These are phyloP conservation scores for Fraxinus americana DNA, from an alignment of 257 asterid genomes.

Conservation along the genomic window DNA sequence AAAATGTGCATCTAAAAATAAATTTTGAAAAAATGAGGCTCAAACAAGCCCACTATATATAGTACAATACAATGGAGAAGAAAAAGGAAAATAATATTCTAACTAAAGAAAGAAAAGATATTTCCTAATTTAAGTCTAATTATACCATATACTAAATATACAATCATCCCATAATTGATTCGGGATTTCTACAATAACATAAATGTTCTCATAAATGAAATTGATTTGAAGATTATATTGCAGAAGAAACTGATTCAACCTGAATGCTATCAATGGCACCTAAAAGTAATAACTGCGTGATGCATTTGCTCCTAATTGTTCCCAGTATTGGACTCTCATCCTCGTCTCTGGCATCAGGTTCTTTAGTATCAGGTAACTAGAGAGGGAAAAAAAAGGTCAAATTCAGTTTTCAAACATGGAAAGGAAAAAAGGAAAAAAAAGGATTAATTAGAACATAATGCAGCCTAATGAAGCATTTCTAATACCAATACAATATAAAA, in stretches of 20 bases:
- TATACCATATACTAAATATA: no score
- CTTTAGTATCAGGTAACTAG: conserved; percentile 59
- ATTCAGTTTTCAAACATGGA: conserved; percentile 22
- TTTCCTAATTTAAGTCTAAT: no score
- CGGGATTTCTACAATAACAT: no score
- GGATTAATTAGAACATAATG: background rate
- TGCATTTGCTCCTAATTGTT: conserved; percentile 90
- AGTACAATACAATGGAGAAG: no score
- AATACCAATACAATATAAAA: conserved; percentile 14
- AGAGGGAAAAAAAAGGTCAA: conserved; percentile 25
- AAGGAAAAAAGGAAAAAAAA: background rate
- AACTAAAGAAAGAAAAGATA: no score
- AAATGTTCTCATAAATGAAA: conserved; percentile 5
- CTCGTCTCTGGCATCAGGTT: conserved; percentile 64
- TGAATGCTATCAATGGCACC: conserved; percentile 94
- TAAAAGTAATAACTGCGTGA: conserved; percentile 87
- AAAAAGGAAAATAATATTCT: no score
- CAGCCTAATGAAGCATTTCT: conserved; percentile 16
- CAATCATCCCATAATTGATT: no score
- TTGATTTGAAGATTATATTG: conserved; percentile 8
- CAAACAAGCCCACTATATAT: no score
- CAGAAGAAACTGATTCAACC: conserved; percentile 45
- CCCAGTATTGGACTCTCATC: conserved; percentile 76
- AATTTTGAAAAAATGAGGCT: no score
- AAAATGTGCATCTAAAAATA: no score